phyloP scores from a whole-genome alignment of 352 stramenopile genomes.

The Phytophthora melonis region DNA sequence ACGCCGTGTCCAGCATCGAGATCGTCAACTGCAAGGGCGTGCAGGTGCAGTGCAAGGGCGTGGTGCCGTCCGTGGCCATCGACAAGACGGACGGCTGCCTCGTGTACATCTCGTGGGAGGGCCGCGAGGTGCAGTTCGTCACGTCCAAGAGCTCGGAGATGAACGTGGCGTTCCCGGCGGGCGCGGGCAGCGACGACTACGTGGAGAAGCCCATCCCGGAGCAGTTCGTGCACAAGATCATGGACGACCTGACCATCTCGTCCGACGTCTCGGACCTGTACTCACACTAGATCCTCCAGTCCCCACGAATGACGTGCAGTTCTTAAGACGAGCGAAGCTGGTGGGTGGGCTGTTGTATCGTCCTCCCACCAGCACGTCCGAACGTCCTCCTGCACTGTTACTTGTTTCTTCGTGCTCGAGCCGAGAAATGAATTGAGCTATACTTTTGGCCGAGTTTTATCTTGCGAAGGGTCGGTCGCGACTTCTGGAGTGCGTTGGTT shows the following conservation, averaged over 20 bases:
- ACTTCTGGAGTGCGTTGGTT: background rate
- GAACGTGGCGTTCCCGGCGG: constrained; percentile 96
- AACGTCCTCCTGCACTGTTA: background rate
- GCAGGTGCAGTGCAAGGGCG: constrained; percentile 94
- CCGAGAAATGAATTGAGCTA: constrained; percentile 33
- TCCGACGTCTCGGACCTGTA: constrained; percentile 97
- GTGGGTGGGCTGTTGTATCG: background rate
- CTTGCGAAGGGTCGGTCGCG: constrained; percentile 37
- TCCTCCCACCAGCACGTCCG: background rate
- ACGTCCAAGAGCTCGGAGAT: constrained; percentile 98
- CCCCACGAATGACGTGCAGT: constrained; percentile 3
- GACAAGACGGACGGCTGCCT: constrained; percentile 99
- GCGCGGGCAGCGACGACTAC: constrained; percentile 85
- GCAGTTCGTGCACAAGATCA: constrained; percentile 97
- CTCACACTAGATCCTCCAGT: constrained; percentile 60
- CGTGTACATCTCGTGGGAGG: constrained; percentile 95
- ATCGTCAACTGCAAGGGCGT: constrained; percentile 98
- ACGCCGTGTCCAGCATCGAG: constrained; percentile 96
- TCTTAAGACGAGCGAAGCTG: background rate
- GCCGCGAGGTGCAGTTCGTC: constrained; percentile 90
- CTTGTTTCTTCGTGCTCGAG: constrained; percentile 25
- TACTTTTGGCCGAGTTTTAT: constrained; percentile 26
- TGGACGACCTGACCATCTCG: constrained; percentile 79
- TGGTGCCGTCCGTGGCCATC: constrained; percentile 96
- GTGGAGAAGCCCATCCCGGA: constrained; percentile 97